phyloP scores from a whole-genome alignment of 129 eudicot genomes.

The Solidago caesia region DNA sequence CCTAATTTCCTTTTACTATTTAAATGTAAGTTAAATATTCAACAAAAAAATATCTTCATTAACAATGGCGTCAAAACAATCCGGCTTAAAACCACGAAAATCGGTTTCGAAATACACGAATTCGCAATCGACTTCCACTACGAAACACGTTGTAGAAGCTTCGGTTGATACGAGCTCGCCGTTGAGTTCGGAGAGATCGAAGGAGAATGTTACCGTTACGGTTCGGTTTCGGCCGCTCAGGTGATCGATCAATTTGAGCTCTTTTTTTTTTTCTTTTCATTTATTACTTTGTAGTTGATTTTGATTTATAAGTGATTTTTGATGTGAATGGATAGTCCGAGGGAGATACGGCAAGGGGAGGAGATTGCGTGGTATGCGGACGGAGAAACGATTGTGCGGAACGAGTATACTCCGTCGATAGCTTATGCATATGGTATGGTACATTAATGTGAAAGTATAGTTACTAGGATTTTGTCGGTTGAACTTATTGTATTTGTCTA shows the following conservation, averaged over 20 bases:
- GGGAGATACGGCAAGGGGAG: conserved; percentile 96
- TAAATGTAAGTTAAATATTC: conserved; percentile 5
- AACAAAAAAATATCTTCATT: conserved; percentile 1
- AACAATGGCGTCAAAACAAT: conserved; percentile 59
- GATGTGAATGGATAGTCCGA: conserved; percentile 53
- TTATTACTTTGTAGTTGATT: not conserved
- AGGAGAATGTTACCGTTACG: conserved; percentile 95
- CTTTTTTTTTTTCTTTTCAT: not conserved
- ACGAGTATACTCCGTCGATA: conserved; percentile 67
- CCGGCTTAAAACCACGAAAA: conserved; percentile 39
- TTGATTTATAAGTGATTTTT: conserved; percentile 12
- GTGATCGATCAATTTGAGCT: conserved; percentile 30
- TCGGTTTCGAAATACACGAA: conserved; percentile 38
- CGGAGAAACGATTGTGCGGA: conserved; percentile 90
- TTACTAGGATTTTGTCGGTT: conserved; percentile 3
- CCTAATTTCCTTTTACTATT: conserved; percentile 14
- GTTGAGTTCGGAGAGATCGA: conserved; percentile 59
- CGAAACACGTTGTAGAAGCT: conserved; percentile 58
- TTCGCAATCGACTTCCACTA: conserved; percentile 59
- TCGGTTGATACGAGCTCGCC: conserved; percentile 58
- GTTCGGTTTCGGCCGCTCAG: conserved; percentile 98
- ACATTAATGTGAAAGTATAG: conserved; percentile 9
- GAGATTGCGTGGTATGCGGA: conserved; percentile 99
- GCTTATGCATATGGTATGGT: conserved; percentile 97
- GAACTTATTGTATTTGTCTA: conserved; percentile 8